Evolutionary conservation across 345 rosid genomes (phyloP), one percentile per base, ranked within the genome.

Genomic region (Pelargonium nanum): DNA sequence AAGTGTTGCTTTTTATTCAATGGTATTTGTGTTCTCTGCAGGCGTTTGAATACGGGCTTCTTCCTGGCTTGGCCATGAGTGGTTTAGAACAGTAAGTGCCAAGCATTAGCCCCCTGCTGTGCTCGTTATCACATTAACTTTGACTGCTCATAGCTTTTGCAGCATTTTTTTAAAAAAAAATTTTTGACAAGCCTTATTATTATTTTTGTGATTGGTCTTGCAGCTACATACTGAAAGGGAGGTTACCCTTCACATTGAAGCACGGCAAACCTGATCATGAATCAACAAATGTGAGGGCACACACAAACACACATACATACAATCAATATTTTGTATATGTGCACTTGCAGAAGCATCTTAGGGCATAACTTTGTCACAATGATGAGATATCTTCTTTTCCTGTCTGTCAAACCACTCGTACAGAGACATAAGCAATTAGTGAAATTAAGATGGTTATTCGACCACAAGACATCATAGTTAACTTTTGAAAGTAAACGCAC

Each of bases 241-340:
- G 74, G 70, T 74, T 72, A 19, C 85, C 95, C 19, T 74, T 78
- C 68, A 89, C 98, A 4, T 74, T 92, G 65, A 85, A 86, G 73
- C 96, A 89, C 64, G 95, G 98, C 55, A 87, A 84, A 73, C 89
- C 93, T 55, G 98, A 92, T 67, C 86, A 89, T 22, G 85, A 86
- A 78, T 89, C 96, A 82, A 89, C 89, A 66, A 53, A 83, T 61
- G 98, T 85, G 80, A 77, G 89, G 34, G 57, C 15, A 9, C 15
- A 40, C 9, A 15, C 15, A 0, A 9, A 40, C 48, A 10, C 15
- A 12, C 48, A 30, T 30, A 30, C 10, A 30, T 30, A 30, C 10
- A 30, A n/a, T 28, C 4, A 3, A 28, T 28, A 28, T 34, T n/a
- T n/a, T n/a, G n/a, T n/a, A n/a, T n/a, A n/a, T n/a, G n/a, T n/a